phyloP scores from a whole-genome alignment of 768 basidiomycete species.

The Russula olivacea region DNA sequence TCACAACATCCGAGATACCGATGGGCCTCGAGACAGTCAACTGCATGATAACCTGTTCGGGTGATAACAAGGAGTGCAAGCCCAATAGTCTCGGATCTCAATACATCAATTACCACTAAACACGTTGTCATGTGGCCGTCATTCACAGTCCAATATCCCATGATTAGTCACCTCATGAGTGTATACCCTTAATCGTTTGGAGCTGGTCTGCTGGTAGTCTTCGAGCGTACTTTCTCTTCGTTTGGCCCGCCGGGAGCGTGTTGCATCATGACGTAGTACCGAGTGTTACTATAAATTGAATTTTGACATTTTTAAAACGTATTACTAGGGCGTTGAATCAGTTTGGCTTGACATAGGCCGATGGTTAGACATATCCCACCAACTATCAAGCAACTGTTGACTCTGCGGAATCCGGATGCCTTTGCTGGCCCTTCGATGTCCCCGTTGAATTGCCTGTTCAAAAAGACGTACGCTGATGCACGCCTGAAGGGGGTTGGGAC shows the following conservation, averaged over 20 bases:
- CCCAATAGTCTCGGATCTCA: constrained; percentile 48
- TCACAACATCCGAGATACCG: constrained; percentile 41
- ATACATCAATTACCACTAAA: constrained; percentile 36
- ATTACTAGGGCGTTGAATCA: no score
- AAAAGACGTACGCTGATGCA: constrained; percentile 61
- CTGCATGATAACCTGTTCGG: not conserved
- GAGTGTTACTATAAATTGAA: constrained; percentile 1
- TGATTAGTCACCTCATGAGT: not conserved
- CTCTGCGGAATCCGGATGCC: constrained; percentile 57
- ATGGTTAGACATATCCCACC: constrained; percentile 50
- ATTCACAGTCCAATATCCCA: not conserved
- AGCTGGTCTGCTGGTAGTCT: constrained; percentile 13
- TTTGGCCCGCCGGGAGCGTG: constrained; percentile 3
- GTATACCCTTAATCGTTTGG: not conserved
- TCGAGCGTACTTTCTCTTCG: not conserved
- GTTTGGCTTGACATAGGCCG: not conserved
- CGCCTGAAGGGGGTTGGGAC: constrained; percentile 57
- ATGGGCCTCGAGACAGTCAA: constrained; percentile 50
- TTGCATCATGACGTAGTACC: constrained; percentile 12
- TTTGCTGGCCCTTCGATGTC: constrained; percentile 51
- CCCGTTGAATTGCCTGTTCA: constrained; percentile 51
- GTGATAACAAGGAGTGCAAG: not conserved
- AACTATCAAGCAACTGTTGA: constrained; percentile 64
- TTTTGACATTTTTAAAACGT: not conserved
- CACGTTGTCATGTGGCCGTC: no score